These are phyloP conservation scores for Gamsiella multidivaricata DNA, from an alignment of 192 early-diverging fungal genomes.

Conservation along the genomic window DNA sequence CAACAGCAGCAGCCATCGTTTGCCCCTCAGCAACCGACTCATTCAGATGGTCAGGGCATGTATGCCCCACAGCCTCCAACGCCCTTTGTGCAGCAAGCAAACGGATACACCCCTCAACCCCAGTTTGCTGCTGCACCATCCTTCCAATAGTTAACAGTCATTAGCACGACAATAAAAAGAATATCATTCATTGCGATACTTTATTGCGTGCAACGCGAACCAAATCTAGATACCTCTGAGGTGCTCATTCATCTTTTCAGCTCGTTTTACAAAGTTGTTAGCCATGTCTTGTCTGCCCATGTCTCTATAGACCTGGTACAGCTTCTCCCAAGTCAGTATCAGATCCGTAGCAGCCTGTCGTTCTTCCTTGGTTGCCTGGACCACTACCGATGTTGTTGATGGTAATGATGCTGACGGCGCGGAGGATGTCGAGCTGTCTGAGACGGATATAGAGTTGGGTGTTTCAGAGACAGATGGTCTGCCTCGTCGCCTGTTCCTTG, in stretches of 20 bases:
- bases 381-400: not conserved
- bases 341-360: slow-evolving; percentile 3
- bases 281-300: slow-evolving; percentile 46
- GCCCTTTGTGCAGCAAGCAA: slow-evolving; percentile 14
- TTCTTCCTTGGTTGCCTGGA: slow-evolving; percentile 9
- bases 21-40: slow-evolving; percentile 9
- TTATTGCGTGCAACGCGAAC: too few relatives aligned
- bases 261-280: slow-evolving; percentile 27
- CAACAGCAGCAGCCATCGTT: slow-evolving; percentile 22
- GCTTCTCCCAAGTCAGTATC: slow-evolving; percentile 20
- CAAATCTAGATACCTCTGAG: not conserved
- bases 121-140: slow-evolving; percentile 23
- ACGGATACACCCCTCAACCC: slow-evolving; percentile 29
- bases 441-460: not conserved
- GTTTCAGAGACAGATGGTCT: not conserved
- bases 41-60: slow-evolving; percentile 4
- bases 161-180: not conserved
- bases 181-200: not conserved
- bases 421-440: not conserved
- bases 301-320: slow-evolving; percentile 27
- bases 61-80: slow-evolving; percentile 9
- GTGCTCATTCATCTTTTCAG: slow-evolving; percentile 22
- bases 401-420: not conserved
- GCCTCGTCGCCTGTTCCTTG: not conserved
- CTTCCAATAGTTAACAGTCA: slow-evolving; percentile 6